These are phyloP conservation scores for Babesia microti DNA, from an alignment of 169 alveolate genomes.

Conservation along the genomic window DNA sequence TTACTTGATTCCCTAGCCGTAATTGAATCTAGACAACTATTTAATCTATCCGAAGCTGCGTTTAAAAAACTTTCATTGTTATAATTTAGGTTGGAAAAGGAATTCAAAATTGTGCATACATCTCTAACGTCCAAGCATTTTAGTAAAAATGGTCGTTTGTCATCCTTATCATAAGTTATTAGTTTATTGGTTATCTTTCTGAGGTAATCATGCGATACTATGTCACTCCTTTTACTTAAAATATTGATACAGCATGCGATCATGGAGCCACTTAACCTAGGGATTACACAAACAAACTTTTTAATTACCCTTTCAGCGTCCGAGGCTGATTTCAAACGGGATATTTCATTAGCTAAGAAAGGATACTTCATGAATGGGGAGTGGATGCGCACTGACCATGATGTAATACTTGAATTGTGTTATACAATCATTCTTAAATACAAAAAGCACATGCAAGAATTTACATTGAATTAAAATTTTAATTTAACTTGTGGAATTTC, in stretches of 20 bases:
- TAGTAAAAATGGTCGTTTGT: slow-evolving; percentile 3
- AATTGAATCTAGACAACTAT: slow-evolving; percentile 1
- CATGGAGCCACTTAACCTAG: slow-evolving; percentile 26
- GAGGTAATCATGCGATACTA: slow-evolving; percentile 6
- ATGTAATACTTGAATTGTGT: no score
- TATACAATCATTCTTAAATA: no score
- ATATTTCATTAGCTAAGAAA: slow-evolving; percentile 21
- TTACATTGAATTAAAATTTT: no score
- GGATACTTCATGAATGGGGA: slow-evolving; percentile 44
- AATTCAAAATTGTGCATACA: slow-evolving; percentile 28
- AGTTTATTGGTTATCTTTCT: background rate
- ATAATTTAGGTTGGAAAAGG: slow-evolving; percentile 34
- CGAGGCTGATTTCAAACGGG: slow-evolving; percentile 9
- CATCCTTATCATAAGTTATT: background rate
- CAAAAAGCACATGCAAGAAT: no score
- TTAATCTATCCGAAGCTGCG: slow-evolving; percentile 9
- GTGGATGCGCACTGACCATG: no score
- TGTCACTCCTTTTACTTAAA: slow-evolving; percentile 26
- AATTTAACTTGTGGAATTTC: no score
- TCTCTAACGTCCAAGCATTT: slow-evolving; percentile 26
- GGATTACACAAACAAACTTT: slow-evolving; percentile 15
- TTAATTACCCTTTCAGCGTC: slow-evolving; percentile 26
- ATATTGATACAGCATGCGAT: slow-evolving; percentile 26
- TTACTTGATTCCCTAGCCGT: slow-evolving; percentile 11
- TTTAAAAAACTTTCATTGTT: slow-evolving; percentile 5